Base-by-base conservation (phyloP, 495 filamentous ascomycete genomes). In the Neurospora sublineolata region DNA sequence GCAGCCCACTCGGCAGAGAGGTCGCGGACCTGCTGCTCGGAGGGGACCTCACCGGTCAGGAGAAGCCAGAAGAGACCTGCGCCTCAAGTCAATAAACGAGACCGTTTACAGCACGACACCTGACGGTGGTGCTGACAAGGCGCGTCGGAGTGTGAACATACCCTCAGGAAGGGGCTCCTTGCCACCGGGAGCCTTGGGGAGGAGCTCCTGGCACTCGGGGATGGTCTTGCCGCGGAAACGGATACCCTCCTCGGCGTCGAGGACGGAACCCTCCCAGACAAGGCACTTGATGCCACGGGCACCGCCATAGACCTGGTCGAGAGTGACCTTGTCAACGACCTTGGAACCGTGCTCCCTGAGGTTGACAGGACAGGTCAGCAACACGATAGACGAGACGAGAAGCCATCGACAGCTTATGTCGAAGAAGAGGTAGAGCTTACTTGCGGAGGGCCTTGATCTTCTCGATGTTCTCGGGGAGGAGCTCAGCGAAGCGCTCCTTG, bases 251-350 rank as follows among this genome's bases (percentile, higher is more conserved):
- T 99, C 94, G 58, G 93, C 88, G 84, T 99, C 95, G 72, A 99
- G 90, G 78, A 99, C 96, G 75, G 95, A 99, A 74, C 95, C 95
- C 89, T 99, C 95, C 95, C 95, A 98, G 71, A 98, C 95, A 70
- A 99, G 89, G 76, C 91, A 92, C 86, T 98, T 99, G 84, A 99
- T 96, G 74, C 95, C 96, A 86, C 96, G 93, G 77, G 96, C 96
- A 89, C 95, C 95, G 86, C 95, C 95, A 81, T 98, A 98, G 77
- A 95, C 95, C 85, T 99, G 96, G 86, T 98, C 95, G 77, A 99
- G 90, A 72, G 96, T 99, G 80, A 99, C 93, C 87, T 99, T 94
- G 78, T 94, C 94, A 77, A 99, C 84, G 74, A 97, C 91, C 83
- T 93, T 98, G 85, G 86, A 93, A 81, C 95, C 95, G 81, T 95